Percentiles rank a stretch among this genome's conserved stretches.
These are phyloP conservation scores for Melampsora larici-populina DNA, from an alignment of 1,284 basidiomycete genomes.

Conservation along the genomic window DNA sequence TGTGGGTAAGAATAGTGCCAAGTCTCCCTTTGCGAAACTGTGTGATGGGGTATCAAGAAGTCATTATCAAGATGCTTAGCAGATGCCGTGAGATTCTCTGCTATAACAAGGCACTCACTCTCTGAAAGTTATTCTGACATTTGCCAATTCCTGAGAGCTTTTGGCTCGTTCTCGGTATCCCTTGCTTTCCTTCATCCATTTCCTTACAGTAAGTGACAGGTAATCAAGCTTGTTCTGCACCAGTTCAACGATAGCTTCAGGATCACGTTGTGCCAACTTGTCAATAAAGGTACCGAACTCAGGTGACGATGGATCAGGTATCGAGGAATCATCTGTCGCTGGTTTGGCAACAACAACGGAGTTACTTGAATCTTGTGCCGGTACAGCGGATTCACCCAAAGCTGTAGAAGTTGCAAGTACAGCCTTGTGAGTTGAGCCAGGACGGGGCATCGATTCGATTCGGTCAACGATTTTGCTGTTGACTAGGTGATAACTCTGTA, in stretches of 20 bases:
- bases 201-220: slow-evolving; percentile 71
- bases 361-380: slow-evolving; percentile 64
- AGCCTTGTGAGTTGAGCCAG: slow-evolving; percentile 34
- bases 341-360: slow-evolving; percentile 58
- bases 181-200: slow-evolving; percentile 94
- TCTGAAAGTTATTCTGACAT: slow-evolving; percentile 85
- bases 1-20: slow-evolving; percentile 92
- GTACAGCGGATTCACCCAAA: slow-evolving; percentile 52
- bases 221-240: slow-evolving; percentile 66
- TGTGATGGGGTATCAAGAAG: neutral
- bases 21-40: slow-evolving; percentile 78
- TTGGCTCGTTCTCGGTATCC: slow-evolving; percentile 85
- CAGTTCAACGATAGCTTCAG: slow-evolving; percentile 75
- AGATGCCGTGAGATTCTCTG: neutral
- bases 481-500: slow-evolving; percentile 15
- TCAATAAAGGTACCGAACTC: slow-evolving; percentile 68
- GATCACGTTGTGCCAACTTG: slow-evolving; percentile 68
- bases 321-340: neutral
- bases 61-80: neutral
- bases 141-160: slow-evolving; percentile 47
- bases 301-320: slow-evolving; percentile 52
- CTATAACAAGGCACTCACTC: slow-evolving; percentile 56
- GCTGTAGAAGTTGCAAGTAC: neutral
- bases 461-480: slow-evolving; percentile 16
- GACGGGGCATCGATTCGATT: slow-evolving; percentile 35